Percentiles rank a stretch among this genome's conserved stretches.
These are phyloP conservation scores for Rhinocladiella similis DNA, from an alignment of 2,329 filamentous ascomycete species.

Conservation along the genomic window DNA sequence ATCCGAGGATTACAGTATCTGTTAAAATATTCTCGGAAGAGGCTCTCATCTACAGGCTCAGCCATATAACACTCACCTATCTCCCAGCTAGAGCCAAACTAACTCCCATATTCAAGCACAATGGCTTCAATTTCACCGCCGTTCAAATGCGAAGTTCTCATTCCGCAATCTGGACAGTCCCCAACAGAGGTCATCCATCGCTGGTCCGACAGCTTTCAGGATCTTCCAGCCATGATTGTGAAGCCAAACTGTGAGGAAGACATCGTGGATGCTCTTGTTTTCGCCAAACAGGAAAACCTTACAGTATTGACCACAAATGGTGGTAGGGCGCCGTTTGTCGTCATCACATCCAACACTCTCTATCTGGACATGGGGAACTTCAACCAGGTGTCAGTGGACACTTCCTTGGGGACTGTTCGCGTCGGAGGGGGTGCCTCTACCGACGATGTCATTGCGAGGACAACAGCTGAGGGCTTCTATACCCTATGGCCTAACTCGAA, in stretches of 20 bases:
- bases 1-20: too few species aligned
- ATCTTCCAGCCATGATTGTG: slow-evolving; percentile 32
- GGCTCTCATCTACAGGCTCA: too few species aligned
- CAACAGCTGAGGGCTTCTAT: slow-evolving; percentile 34
- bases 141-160: too few species aligned
- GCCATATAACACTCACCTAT: too few species aligned
- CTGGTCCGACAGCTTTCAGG: slow-evolving; percentile 36
- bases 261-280: slow-evolving; percentile 30
- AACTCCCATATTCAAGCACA: too few species aligned
- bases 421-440: slow-evolving; percentile 35
- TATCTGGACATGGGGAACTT: slow-evolving; percentile 39
- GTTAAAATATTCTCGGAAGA: too few species aligned
- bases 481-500: slow-evolving; percentile 28
- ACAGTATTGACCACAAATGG: slow-evolving; percentile 34
- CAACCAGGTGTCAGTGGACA: slow-evolving; percentile 33
- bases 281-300: slow-evolving; percentile 34
- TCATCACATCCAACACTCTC: slow-evolving; percentile 31
- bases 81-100: too few species aligned
- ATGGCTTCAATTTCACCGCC: too few species aligned
- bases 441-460: slow-evolving; percentile 30
- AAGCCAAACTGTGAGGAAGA: slow-evolving; percentile 34
- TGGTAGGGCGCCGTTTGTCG: slow-evolving; percentile 36
- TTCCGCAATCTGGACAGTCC: too few species aligned
- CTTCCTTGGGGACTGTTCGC: slow-evolving; percentile 27
- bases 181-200: slow-evolving; percentile 10